Conservation (phyloP, 805 yeast genomes). For the Cyberlindnera xylosilytica region DNA sequence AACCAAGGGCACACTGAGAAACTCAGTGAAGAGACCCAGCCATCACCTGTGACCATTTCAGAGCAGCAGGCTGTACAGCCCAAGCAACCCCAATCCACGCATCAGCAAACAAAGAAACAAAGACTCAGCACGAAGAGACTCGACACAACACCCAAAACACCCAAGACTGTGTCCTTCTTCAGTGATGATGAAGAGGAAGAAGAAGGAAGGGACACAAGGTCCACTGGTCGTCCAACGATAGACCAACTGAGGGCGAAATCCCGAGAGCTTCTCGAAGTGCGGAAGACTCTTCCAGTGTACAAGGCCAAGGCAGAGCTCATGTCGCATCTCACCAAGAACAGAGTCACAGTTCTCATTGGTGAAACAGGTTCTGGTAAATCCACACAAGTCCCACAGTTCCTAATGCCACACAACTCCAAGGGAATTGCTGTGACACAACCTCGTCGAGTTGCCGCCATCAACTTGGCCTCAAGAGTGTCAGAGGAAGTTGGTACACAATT, state of each 20-base stretch:
- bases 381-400: conserved; percentile 91
- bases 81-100: not conserved
- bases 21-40: not conserved
- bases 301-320: conserved; percentile 64
- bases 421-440: conserved; percentile 94
- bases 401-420: conserved; percentile 50
- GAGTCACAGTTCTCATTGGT: conserved; percentile 82
- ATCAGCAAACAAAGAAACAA: conserved; percentile 8
- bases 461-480: conserved; percentile 88
- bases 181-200: conserved; percentile 37
- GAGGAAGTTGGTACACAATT: conserved; percentile 76
- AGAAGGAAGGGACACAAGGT: conserved; percentile 23
- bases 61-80: too few species aligned
- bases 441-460: conserved; percentile 95
- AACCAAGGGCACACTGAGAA: not conserved
- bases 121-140: conserved; percentile 10
- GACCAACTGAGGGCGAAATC: conserved; percentile 35
- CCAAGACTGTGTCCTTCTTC: conserved; percentile 34
- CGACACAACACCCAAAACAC: conserved; percentile 1
- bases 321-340: conserved; percentile 48
- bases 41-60: not conserved
- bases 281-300: conserved; percentile 72
- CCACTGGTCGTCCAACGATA: conserved; percentile 10
- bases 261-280: conserved; percentile 43
- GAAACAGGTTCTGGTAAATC: conserved; percentile 99